Percentiles rank a stretch among this genome's conserved stretches.
Evolutionary conservation across 2,329 filamentous ascomycete species (phyloP).

Genomic region (Coniochaeta sp.): DNA sequence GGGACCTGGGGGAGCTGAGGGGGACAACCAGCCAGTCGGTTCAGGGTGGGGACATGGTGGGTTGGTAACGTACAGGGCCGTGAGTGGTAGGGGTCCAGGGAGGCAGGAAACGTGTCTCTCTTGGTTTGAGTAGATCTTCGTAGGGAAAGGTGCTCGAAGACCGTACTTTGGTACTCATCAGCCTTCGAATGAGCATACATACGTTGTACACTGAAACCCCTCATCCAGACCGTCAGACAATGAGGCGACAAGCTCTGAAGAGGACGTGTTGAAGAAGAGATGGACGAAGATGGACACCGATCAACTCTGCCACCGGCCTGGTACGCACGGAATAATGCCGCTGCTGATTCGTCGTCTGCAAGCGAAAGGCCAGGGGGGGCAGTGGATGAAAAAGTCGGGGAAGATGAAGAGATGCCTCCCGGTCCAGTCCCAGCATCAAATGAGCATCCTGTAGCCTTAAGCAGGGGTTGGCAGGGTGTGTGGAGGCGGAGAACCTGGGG

Average conservation of each 20-base stretch:
- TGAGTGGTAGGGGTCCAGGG: background rate
- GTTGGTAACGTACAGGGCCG: background rate
- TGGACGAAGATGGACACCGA: background rate
- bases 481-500: constrained; percentile 3
- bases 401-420: constrained; percentile 1
- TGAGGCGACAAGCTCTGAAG: background rate
- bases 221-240: background rate
- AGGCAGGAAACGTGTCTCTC: background rate
- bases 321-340: background rate
- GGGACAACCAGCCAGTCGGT: constrained; percentile 1
- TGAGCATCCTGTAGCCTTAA: background rate
- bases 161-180: background rate
- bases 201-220: background rate
- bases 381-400: constrained; percentile 1
- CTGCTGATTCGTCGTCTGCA: background rate
- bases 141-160: background rate
- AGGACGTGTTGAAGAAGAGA: background rate
- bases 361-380: background rate
- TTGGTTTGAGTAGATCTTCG: background rate
- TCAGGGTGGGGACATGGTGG: background rate
- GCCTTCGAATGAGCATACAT: background rate
- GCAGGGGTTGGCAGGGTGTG: background rate
- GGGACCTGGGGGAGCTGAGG: background rate
- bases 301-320: background rate
- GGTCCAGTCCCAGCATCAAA: too few species aligned